Evolutionary conservation across 495 filamentous ascomycete species (phyloP).

Genomic region (Podospora sp.): DNA sequence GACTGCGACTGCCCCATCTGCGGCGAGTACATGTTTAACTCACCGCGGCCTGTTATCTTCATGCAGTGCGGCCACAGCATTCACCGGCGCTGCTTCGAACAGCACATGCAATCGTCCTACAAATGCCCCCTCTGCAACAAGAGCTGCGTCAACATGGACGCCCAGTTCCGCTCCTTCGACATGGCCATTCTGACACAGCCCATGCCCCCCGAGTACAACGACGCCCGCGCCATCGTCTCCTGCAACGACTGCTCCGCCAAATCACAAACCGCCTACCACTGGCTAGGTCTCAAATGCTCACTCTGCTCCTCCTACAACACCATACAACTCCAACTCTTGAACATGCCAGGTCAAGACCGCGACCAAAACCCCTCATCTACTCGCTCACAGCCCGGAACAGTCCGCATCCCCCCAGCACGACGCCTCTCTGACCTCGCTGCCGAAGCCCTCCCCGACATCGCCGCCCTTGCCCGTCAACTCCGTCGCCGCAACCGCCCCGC

Average conservation of each 20-base stretch:
- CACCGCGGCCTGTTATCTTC: constrained; percentile 82
- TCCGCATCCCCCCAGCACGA: background rate
- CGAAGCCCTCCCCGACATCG: constrained; percentile 1
- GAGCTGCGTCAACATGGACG: constrained; percentile 95
- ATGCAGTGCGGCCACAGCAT: constrained; percentile 97
- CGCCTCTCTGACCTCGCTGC: background rate
- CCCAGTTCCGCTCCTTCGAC: constrained; percentile 87
- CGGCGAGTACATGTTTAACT: constrained; percentile 97
- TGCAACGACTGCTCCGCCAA: constrained; percentile 96
- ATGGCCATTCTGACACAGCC: constrained; percentile 83
- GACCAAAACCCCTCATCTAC: background rate
- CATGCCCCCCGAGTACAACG: constrained; percentile 82
- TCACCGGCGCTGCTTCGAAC: constrained; percentile 80
- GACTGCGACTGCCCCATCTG: constrained; percentile 99
- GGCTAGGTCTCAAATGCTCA: constrained; percentile 89
- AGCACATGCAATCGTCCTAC: constrained; percentile 85
- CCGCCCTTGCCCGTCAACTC: background rate
- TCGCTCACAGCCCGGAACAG: background rate
- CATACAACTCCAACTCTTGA: constrained; percentile 63
- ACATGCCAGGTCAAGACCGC: constrained; percentile 31
- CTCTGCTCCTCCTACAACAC: constrained; percentile 87
- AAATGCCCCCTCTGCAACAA: constrained; percentile 94
- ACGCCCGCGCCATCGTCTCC: constrained; percentile 77
- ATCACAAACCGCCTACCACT: constrained; percentile 84
- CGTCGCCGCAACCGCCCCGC: background rate